phyloP scores from a whole-genome alignment of 768 basidiomycete species.

The Lentinula boryana region DNA sequence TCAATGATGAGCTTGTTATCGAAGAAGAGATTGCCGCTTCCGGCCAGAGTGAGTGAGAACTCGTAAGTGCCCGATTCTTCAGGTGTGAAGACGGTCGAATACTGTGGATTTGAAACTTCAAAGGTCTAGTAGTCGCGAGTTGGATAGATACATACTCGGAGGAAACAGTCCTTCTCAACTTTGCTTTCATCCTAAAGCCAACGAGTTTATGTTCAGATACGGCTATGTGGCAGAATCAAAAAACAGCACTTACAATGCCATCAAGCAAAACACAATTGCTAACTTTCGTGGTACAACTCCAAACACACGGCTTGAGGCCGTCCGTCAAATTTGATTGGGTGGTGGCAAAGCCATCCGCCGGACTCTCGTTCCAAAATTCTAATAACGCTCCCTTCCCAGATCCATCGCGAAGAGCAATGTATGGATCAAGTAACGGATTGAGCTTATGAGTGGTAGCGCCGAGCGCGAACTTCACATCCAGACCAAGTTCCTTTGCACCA shows the following conservation, averaged over 20 bases:
- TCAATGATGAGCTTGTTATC: slow-evolving; percentile 41
- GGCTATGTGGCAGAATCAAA: not conserved
- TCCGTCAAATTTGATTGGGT: slow-evolving; percentile 19
- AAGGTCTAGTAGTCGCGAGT: not conserved
- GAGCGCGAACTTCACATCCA: slow-evolving; percentile 40
- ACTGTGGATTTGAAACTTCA: slow-evolving; percentile 17
- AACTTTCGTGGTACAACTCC: slow-evolving; percentile 31
- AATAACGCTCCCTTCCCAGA: slow-evolving; percentile 33
- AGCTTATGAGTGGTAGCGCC: slow-evolving; percentile 39
- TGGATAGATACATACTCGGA: slow-evolving; percentile 26
- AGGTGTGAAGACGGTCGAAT: slow-evolving; percentile 38
- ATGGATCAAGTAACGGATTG: slow-evolving; percentile 44
- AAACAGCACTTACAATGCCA: slow-evolving; percentile 27
- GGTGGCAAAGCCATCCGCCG: slow-evolving; percentile 26
- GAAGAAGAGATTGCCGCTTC: slow-evolving; percentile 44
- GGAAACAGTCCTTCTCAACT: slow-evolving; percentile 35
- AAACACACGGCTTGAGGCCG: slow-evolving; percentile 19
- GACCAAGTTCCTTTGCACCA: slow-evolving; percentile 33
- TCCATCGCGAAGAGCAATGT: slow-evolving; percentile 26
- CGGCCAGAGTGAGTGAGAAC: slow-evolving; percentile 39
- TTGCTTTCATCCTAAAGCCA: slow-evolving; percentile 27
- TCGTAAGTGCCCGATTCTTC: slow-evolving; percentile 49
- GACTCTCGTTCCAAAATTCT: slow-evolving; percentile 43
- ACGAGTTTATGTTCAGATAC: not conserved
- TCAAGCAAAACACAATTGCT: slow-evolving; percentile 34